Conservation (phyloP, 345 rosid species). For the Euphorbia lathyris region DNA sequence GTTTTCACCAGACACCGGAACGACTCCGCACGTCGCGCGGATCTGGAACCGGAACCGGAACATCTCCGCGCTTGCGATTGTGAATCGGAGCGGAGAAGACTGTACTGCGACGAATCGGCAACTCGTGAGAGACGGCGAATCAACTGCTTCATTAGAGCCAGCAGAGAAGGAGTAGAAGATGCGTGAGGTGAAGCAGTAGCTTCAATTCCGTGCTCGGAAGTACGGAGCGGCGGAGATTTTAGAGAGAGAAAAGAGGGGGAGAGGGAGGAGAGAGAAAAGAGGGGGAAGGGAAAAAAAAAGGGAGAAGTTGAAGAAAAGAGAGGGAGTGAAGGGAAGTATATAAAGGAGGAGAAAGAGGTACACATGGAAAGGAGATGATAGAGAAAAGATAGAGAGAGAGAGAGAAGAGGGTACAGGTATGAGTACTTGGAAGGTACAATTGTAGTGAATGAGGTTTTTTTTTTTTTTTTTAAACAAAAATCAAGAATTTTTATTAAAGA, state of each 20-base stretch:
- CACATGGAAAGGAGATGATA: constrained; percentile 21
- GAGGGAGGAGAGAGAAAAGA: not conserved
- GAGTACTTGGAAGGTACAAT: constrained; percentile 32
- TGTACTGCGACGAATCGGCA: constrained; percentile 79
- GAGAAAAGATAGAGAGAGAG: not conserved
- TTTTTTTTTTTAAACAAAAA: too few species aligned
- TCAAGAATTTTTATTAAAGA: not conserved
- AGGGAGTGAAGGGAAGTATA: not conserved
- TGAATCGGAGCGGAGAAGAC: constrained; percentile 59
- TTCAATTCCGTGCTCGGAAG: too few species aligned
- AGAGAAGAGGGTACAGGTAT: constrained; percentile 26
- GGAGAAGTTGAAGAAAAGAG: not conserved
- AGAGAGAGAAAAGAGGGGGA: not conserved
- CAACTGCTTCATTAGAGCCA: constrained; percentile 56
- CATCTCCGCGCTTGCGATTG: constrained; percentile 17
- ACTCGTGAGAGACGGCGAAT: constrained; percentile 89
- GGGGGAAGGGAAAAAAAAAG: not conserved
- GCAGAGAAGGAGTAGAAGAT: not conserved
- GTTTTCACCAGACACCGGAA: constrained; percentile 16
- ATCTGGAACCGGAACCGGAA: not conserved
- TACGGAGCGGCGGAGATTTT: not conserved
- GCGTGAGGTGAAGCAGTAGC: too few species aligned
- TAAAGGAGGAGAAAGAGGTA: not conserved
- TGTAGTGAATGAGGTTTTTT: not conserved
- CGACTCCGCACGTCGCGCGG: constrained; percentile 22